phyloP scores from a whole-genome alignment of 805 yeast genomes.

The Pichia pseudocactophila region DNA sequence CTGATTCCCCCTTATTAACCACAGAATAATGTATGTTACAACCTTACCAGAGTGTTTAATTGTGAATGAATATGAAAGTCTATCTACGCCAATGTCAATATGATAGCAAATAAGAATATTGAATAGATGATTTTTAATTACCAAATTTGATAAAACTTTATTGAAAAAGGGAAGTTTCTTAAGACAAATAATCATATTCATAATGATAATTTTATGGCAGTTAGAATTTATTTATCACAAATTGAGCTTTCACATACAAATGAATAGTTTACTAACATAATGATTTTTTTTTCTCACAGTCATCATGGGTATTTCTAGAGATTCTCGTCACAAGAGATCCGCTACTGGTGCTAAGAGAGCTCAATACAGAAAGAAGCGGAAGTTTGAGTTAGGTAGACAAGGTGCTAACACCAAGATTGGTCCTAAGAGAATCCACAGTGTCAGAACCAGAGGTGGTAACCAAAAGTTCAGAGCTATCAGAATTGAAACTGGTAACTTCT shows the following conservation, averaged over 20 bases:
- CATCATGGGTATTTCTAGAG: conserved; percentile 99
- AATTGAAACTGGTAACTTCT: conserved; percentile 98
- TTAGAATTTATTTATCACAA: no score
- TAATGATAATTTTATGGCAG: no score
- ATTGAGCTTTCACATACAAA: no score
- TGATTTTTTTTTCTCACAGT: conserved; percentile 9
- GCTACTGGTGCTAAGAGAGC: conserved; percentile 99
- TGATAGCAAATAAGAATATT: no score
- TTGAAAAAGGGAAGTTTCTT: no score
- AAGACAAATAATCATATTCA: no score
- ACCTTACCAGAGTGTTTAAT: neutral
- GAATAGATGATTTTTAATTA: no score
- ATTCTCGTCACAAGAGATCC: conserved; percentile 99
- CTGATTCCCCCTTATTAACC: conserved; percentile 9
- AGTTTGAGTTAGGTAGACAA: conserved; percentile 99
- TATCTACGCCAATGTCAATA: no score
- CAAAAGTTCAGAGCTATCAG: conserved; percentile 99
- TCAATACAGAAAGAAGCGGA: conserved; percentile 99
- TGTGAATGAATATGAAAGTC: no score
- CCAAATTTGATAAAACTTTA: no score
- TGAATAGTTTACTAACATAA: conserved; percentile 5
- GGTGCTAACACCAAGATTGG: conserved; percentile 99
- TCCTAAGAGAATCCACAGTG: conserved; percentile 96
- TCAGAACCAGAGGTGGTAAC: conserved; percentile 99
- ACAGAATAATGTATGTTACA: conserved; percentile 20